Base-by-base conservation (phyloP, 2,329 filamentous ascomycete genomes). In the Anisogramma anomala region DNA sequence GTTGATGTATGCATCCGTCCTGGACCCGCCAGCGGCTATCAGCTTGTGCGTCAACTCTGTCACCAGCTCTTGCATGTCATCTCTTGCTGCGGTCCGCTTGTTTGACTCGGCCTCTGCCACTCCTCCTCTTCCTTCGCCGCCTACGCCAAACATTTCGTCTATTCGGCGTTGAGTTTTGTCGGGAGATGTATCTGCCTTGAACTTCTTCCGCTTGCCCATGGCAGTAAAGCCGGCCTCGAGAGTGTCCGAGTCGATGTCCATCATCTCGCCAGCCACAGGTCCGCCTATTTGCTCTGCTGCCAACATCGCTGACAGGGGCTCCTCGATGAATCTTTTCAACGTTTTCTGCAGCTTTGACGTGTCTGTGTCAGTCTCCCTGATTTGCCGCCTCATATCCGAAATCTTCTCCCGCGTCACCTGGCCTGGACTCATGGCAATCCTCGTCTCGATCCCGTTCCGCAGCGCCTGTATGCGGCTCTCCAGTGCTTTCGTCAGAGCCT, bases 241-340 rank as follows among this genome's bases (percentile, higher is more conserved):
- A 48, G 72, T 72, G 33, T 81, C 71, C 7, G 71, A 51, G 65
- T 78, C 61, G 17, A 83, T 53, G 57, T 82, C 76, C 54, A 82
- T 68, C 51, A 80, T 67, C 49, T 85, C 81, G 3, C 86, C 84
- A 1, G 88, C 84, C 9, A 87, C 80, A 0, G 86, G 85, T 0
- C 86, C 85, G 6, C 86, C 86, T 1, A 88, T 68, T 53, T 87
- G 83, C 61, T 93, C 86, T 1, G 84, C 83, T 6, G 84, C 85
- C 32, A 94, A 67, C 76, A 89, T 83, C 3, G 73, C 62, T 1
- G 82, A 82, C 1, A 94, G 68, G 30, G 76, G 71, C 32, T 75
- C 64, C 47, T 84, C 74, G 43, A 89, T 79, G 53, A 93, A 93
- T 13, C 63, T 64, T 48, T 80, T 74, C 41, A 93, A 68, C 0